Percentiles rank a stretch among this genome's conserved stretches.
Conservation (phyloP, 371 early-diverging fungal species). For the Mycotypha africana region DNA sequence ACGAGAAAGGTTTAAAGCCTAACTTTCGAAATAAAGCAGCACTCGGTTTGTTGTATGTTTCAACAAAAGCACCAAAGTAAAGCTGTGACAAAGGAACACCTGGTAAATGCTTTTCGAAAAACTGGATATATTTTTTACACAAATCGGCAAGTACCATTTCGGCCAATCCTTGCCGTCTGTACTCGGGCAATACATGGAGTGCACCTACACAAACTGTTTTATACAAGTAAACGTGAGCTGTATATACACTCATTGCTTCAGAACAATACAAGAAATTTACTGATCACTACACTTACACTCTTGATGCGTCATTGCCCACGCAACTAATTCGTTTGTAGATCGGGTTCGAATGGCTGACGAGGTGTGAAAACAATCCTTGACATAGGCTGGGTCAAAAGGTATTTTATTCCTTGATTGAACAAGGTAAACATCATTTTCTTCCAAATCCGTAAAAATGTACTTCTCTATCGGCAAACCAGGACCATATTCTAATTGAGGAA, state of each 20-base stretch:
- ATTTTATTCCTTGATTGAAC: conserved; percentile 1
- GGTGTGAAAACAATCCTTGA: conserved; percentile 1
- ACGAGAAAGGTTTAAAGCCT: neutral
- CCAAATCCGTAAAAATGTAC: neutral
- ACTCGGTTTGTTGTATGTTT: conserved; percentile 3
- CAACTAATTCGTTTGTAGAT: conserved; percentile 5
- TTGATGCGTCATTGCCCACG: conserved; percentile 10
- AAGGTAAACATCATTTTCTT: neutral
- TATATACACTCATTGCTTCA: neutral
- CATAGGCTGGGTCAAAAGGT: neutral
- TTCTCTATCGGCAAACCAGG: too few relatives aligned
- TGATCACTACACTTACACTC: conserved; percentile 11
- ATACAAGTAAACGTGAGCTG: neutral
- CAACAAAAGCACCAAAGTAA: conserved; percentile 4
- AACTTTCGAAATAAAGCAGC: conserved; percentile 2
- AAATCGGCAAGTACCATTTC: neutral
- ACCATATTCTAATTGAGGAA: neutral
- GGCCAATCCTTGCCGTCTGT: conserved; percentile 6
- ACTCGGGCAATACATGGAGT: conserved; percentile 7
- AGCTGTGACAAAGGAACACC: neutral
- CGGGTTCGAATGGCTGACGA: conserved; percentile 1
- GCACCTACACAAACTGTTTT: conserved; percentile 7
- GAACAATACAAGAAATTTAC: too few relatives aligned
- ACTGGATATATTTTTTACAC: neutral
- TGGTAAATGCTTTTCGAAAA: neutral